These are phyloP conservation scores for Jaltomata sinuosa DNA, from an alignment of 257 asterid species.

Conservation along the genomic window DNA sequence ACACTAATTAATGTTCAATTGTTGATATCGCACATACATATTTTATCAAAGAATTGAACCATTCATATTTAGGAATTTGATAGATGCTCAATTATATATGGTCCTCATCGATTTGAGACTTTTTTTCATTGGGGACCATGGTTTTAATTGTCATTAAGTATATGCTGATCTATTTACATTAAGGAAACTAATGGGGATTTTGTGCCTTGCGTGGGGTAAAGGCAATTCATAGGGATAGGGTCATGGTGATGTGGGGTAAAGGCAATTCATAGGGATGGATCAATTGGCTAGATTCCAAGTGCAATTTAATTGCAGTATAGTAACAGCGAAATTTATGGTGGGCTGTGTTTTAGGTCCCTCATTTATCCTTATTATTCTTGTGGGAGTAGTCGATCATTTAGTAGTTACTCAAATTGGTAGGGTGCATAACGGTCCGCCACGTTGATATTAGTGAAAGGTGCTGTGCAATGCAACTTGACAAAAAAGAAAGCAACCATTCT, in stretches of 20 bases:
- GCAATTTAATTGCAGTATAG: background rate
- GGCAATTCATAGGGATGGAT: background rate
- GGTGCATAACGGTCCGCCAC: background rate
- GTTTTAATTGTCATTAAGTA: background rate
- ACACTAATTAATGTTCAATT: no score
- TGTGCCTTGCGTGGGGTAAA: background rate
- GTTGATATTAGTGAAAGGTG: background rate
- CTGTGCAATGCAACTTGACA: background rate
- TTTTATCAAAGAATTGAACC: background rate
- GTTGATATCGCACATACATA: background rate
- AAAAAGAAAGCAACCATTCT: slow-evolving; percentile 2
- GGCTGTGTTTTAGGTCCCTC: background rate
- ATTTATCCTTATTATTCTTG: background rate
- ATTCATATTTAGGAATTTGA: background rate
- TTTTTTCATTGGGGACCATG: background rate
- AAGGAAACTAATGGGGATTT: background rate
- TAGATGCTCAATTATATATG: background rate
- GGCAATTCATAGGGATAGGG: background rate
- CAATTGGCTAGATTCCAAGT: background rate
- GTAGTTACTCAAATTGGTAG: background rate
- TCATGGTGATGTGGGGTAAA: background rate
- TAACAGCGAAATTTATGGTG: background rate
- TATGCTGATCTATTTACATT: background rate
- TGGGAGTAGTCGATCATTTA: background rate
- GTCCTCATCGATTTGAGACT: background rate